Percentiles rank a stretch among this genome's conserved stretches.
Evolutionary conservation across 1,284 basidiomycete genomes (phyloP).

Genomic region (Hymenochaete sp.): DNA sequence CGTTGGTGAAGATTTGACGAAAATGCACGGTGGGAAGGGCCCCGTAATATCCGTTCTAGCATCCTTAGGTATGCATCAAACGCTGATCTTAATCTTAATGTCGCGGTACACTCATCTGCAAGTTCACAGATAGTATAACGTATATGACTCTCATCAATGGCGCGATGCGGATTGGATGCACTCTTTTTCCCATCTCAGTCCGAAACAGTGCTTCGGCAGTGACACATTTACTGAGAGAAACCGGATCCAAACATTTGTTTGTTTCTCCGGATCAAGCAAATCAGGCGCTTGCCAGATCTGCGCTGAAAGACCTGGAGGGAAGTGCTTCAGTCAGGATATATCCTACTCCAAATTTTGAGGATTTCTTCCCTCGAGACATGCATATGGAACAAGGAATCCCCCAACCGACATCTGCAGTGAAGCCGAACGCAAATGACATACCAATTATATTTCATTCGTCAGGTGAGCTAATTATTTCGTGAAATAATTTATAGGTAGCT

Average conservation of each 20-base stretch:
- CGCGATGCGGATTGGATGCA: constrained; percentile 14
- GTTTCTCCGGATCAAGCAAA: constrained; percentile 9
- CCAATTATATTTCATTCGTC: constrained; percentile 18
- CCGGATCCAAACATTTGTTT: constrained; percentile 11
- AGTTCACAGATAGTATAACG: constrained; percentile 15
- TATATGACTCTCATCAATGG: constrained; percentile 12
- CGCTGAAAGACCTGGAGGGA: neutral
- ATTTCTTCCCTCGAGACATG: constrained; percentile 14
- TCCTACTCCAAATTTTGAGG: constrained; percentile 13
- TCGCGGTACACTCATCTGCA: neutral
- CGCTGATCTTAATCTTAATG: neutral
- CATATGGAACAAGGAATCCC: no score
- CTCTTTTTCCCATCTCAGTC: constrained; percentile 16
- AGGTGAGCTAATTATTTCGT: constrained; percentile 4
- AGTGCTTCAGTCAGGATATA: constrained; percentile 29
- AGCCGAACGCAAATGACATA: no score
- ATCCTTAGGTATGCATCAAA: neutral
- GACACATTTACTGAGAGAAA: constrained; percentile 11
- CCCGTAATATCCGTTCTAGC: constrained; percentile 5
- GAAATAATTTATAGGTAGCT: neutral
- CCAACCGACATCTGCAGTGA: no score
- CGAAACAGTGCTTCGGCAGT: constrained; percentile 15
- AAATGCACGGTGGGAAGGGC: neutral
- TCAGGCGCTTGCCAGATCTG: constrained; percentile 5
- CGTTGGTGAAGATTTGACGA: neutral